Conservation (phyloP, 352 stramenopile genomes). For the Phytophthora palmivora region DNA sequence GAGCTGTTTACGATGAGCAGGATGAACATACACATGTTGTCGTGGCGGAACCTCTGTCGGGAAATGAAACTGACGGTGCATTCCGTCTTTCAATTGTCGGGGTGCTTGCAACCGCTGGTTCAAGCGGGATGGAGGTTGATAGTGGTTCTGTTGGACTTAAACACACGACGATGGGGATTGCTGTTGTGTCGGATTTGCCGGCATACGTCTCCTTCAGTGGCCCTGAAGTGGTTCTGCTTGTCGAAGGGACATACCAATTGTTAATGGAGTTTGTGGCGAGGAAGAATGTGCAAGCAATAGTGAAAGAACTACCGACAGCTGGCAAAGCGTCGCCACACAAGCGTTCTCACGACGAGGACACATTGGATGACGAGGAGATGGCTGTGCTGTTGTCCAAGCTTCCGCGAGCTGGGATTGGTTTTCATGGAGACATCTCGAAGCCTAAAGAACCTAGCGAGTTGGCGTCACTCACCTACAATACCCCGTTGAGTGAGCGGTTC, state of each 20-base stretch:
- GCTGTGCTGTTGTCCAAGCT: constrained; percentile 68
- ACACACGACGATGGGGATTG: constrained; percentile 48
- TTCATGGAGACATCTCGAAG: constrained; percentile 70
- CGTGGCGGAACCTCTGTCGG: too few species aligned
- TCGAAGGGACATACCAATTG: too few species aligned
- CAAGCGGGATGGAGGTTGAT: constrained; percentile 48
- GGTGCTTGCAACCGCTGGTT: constrained; percentile 54
- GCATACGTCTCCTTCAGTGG: too few species aligned
- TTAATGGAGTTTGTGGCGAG: too few species aligned
- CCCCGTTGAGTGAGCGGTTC: constrained; percentile 70
- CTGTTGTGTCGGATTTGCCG: too few species aligned
- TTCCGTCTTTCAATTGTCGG: too few species aligned
- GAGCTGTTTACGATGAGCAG: too few species aligned
- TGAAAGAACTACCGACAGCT: too few species aligned
- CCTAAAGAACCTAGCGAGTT: constrained; percentile 63
- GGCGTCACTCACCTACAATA: constrained; percentile 51
- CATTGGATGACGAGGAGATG: constrained; percentile 63
- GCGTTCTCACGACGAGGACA: constrained; percentile 59
- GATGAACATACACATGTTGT: too few species aligned
- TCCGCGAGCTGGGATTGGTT: constrained; percentile 79
- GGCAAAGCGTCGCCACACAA: constrained; percentile 44
- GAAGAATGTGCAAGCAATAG: too few species aligned
- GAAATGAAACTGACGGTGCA: too few species aligned
- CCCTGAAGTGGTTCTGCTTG: too few species aligned
- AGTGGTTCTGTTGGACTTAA: constrained; percentile 40